Percentiles rank a stretch among this genome's conserved stretches.
Conservation (phyloP, 139 green algal genomes). For the Haematococcus sp. region DNA sequence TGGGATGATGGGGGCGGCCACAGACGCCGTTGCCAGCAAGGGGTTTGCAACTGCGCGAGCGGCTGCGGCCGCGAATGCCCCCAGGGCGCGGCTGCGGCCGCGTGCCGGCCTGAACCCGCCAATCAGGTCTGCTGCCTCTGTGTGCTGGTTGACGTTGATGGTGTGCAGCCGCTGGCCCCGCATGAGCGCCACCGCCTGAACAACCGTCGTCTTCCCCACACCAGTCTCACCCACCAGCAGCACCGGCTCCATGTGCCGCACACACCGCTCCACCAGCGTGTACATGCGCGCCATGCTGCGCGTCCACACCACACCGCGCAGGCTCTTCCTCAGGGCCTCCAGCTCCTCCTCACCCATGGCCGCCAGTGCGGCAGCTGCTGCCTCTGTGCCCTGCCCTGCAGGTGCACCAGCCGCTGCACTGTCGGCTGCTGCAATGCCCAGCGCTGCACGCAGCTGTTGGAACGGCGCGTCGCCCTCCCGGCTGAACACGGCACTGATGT, state of each 20-base stretch:
- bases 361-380: constrained; percentile 13
- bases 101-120: constrained; percentile 84
- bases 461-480: constrained; percentile 58
- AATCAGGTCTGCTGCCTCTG: constrained; percentile 96
- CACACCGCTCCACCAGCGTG: constrained; percentile 73
- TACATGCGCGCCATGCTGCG: constrained; percentile 89
- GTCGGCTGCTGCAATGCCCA: constrained; percentile 11
- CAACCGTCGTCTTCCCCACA: constrained; percentile 96
- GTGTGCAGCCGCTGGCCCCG: constrained; percentile 82
- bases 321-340: constrained; percentile 25
- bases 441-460: constrained; percentile 38
- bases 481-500: constrained; percentile 70
- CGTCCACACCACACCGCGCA: constrained; percentile 91
- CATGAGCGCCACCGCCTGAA: constrained; percentile 88
- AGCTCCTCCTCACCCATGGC: constrained; percentile 16
- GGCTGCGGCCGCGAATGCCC: constrained; percentile 11
- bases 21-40: constrained; percentile 13
- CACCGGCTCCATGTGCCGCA: constrained; percentile 82
- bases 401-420: not conserved
- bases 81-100: constrained; percentile 30
- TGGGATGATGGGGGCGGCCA: constrained; percentile 18
- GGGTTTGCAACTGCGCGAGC: constrained; percentile 14
- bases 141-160: constrained; percentile 99
- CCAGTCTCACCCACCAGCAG: constrained; percentile 97
- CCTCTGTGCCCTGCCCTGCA: not conserved